phyloP scores from a whole-genome alignment of 495 filamentous ascomycete genomes.

The Tetracladium marchalianum region DNA sequence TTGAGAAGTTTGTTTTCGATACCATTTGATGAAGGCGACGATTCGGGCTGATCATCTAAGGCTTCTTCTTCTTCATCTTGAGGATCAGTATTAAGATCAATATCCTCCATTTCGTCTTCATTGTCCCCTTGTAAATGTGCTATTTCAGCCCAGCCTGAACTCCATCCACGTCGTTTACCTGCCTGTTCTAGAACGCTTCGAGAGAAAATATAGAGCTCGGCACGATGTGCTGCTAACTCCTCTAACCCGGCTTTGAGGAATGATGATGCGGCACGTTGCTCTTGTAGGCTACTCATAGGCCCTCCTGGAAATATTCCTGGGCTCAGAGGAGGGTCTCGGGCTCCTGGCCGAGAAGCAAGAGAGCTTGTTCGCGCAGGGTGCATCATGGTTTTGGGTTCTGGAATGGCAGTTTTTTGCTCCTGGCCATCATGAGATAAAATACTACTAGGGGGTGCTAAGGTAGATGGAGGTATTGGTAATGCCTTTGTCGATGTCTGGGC shows the following conservation, averaged over 20 bases:
- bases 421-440: slow-evolving; percentile 22
- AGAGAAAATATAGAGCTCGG: slow-evolving; percentile 70
- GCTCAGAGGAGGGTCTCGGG: slow-evolving; percentile 24
- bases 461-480: slow-evolving; percentile 54
- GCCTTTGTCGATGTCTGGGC: slow-evolving; percentile 63
- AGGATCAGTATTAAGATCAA: slow-evolving; percentile 33
- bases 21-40: slow-evolving; percentile 22
- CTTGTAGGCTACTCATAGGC: slow-evolving; percentile 22
- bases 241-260: slow-evolving; percentile 60
- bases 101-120: slow-evolving; percentile 42
- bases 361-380: slow-evolving; percentile 48
- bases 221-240: slow-evolving; percentile 73
- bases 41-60: slow-evolving; percentile 2
- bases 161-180: slow-evolving; percentile 66
- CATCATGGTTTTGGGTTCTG: slow-evolving; percentile 54
- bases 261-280: slow-evolving; percentile 16
- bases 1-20: slow-evolving; percentile 41
- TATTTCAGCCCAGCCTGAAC: slow-evolving; percentile 61
- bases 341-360: slow-evolving; percentile 21
- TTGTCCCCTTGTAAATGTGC: slow-evolving; percentile 42
- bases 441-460: slow-evolving; percentile 26
- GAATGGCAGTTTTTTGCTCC: slow-evolving; percentile 42
- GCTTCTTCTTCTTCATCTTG: slow-evolving; percentile 14
- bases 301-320: slow-evolving; percentile 31
- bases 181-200: slow-evolving; percentile 67